Conservation (phyloP, 1,139 yeast genomes). For the Nakaseomyces kungkrabaensis region DNA sequence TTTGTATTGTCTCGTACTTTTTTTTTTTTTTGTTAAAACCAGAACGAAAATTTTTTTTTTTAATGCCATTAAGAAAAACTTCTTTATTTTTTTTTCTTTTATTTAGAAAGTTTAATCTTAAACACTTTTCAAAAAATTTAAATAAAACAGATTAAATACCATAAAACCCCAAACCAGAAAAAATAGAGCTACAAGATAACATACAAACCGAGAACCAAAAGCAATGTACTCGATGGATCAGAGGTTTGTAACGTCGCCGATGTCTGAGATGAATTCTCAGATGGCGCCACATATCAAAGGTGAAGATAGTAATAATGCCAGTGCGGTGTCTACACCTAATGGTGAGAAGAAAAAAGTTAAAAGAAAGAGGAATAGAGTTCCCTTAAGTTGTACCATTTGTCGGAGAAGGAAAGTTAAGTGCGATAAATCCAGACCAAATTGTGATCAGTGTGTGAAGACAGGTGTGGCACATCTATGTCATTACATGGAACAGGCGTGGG, state of each 20-base stretch:
- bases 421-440: conserved; percentile 50
- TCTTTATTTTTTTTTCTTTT: background rate
- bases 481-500: conserved; percentile 53
- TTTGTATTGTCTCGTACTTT: background rate
- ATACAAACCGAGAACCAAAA: no score
- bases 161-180: no score
- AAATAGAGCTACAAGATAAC: no score
- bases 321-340: background rate
- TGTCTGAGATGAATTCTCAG: background rate
- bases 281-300: background rate
- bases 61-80: no score
- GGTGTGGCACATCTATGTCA: conserved; percentile 69
- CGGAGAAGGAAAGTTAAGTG: conserved; percentile 44
- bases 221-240: background rate
- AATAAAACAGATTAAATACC: no score
- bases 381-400: conserved; percentile 40
- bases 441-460: conserved; percentile 62
- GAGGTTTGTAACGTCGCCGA: background rate
- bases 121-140: background rate
- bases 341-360: conserved; percentile 8
- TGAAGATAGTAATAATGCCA: background rate
- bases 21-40: background rate
- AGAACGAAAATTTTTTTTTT: no score
- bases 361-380: conserved; percentile 38
- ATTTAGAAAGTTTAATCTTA: background rate